Evolutionary conservation across 257 asterid genomes (phyloP).

Genomic region (Lycium barbarum): DNA sequence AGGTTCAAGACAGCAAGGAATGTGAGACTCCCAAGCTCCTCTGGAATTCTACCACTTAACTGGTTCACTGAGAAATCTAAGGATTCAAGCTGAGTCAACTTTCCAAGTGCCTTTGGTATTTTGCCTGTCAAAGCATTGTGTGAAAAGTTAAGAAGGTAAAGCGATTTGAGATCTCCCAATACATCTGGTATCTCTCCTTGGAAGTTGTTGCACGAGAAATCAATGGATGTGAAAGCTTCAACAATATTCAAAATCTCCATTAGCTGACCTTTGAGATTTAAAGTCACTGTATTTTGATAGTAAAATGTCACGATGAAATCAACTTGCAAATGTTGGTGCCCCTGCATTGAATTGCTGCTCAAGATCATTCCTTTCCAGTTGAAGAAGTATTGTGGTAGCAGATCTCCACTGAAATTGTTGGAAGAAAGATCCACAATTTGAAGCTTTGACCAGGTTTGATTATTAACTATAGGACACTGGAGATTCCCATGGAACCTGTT

Average conservation of each 20-base stretch:
- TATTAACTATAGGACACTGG: too few relatives aligned
- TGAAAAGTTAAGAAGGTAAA: background rate
- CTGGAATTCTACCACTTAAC: slow-evolving; percentile 56
- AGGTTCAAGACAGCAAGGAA: slow-evolving; percentile 54
- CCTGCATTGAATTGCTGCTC: too few relatives aligned
- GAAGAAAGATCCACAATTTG: too few relatives aligned
- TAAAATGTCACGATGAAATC: too few relatives aligned
- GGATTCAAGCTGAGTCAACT: background rate
- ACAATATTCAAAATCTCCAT: background rate
- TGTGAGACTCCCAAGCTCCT: slow-evolving; percentile 43
- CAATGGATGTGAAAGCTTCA: background rate
- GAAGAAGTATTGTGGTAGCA: too few relatives aligned
- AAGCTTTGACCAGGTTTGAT: too few relatives aligned
- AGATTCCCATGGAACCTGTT: too few relatives aligned
- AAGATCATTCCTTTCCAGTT: too few relatives aligned
- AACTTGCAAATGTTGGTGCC: too few relatives aligned
- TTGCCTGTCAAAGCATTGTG: slow-evolving; percentile 1
- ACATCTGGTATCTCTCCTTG: background rate
- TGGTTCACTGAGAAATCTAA: slow-evolving; percentile 16
- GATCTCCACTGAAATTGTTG: too few relatives aligned
- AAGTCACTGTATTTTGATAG: background rate
- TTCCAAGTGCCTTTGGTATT: background rate
- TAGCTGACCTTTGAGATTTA: background rate
- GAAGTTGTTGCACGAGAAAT: slow-evolving; percentile 16
- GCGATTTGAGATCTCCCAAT: background rate